Evolutionary conservation across 2,329 filamentous ascomycete genomes (phyloP).

Genomic region (Phoma herbarum): DNA sequence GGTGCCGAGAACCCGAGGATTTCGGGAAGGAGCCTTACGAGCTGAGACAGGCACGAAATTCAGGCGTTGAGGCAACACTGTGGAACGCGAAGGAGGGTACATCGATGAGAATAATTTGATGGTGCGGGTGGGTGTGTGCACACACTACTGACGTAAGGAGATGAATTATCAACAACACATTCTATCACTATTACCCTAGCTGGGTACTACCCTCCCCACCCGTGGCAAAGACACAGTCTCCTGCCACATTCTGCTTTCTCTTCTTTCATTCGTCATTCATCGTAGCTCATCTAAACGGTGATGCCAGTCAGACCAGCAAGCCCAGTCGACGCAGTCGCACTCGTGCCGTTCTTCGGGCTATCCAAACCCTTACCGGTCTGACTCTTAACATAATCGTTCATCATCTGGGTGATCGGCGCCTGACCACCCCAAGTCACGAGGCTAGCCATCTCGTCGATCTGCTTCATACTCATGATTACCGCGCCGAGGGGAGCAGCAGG

Average conservation of each 20-base stretch:
- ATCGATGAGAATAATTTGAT: not conserved
- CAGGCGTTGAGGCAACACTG: not conserved
- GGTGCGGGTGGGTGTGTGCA: not conserved
- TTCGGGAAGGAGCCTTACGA: not conserved
- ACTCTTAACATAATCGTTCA: slow-evolving; percentile 45
- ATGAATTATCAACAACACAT: slow-evolving; percentile 6
- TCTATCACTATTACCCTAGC: not conserved
- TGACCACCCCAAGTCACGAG: slow-evolving; percentile 40
- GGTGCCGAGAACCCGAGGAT: not conserved
- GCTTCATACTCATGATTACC: slow-evolving; percentile 47
- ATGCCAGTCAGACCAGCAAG: slow-evolving; percentile 6
- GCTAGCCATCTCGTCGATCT: slow-evolving; percentile 45
- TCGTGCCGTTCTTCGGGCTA: slow-evolving; percentile 12
- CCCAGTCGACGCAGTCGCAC: not conserved
- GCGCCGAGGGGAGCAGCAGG: slow-evolving; percentile 35
- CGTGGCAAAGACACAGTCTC: slow-evolving; percentile 17
- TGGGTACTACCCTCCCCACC: not conserved
- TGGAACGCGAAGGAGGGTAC: no score
- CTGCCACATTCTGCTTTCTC: not conserved
- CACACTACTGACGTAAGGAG: slow-evolving; percentile 1
- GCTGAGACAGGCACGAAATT: not conserved
- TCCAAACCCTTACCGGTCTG: slow-evolving; percentile 33
- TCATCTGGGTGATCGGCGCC: slow-evolving; percentile 46
- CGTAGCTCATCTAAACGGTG: slow-evolving; percentile 7
- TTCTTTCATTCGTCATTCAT: not conserved